Conservation (phyloP, 1,284 basidiomycete species). For the Trametes polyzona region DNA sequence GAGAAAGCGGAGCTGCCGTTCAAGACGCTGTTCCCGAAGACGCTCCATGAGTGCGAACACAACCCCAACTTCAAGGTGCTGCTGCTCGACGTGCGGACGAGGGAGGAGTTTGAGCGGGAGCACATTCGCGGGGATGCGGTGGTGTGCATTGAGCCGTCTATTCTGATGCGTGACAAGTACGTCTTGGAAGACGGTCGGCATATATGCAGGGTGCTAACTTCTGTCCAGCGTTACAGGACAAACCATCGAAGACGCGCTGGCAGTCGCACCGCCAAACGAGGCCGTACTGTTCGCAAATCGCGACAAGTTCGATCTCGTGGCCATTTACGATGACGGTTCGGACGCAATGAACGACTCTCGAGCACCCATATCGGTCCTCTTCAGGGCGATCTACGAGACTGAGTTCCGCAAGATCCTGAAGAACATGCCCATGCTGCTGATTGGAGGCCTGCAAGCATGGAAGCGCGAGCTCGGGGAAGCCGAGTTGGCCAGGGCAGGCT, state of each 20-base stretch:
- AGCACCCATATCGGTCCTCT: conserved; percentile 63
- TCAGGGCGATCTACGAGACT: conserved; percentile 72
- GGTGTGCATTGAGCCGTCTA: conserved; percentile 86
- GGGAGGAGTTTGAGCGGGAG: conserved; percentile 77
- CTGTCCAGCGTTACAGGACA: conserved; percentile 62
- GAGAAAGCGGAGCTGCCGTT: conserved; percentile 51
- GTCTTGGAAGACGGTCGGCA: conserved; percentile 31
- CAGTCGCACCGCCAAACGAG: conserved; percentile 74
- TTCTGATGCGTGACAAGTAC: conserved; percentile 72
- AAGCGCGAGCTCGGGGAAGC: conserved; percentile 62
- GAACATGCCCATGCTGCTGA: conserved; percentile 81
- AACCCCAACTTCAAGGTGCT: conserved; percentile 66
- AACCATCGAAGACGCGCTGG: conserved; percentile 78
- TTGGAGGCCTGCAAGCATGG: conserved; percentile 90
- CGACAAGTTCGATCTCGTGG: conserved; percentile 89
- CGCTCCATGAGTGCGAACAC: conserved; percentile 63
- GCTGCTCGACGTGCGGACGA: conserved; percentile 81
- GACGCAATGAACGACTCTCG: conserved; percentile 52
- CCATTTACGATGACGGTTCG: conserved; percentile 83
- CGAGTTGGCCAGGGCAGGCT: conserved; percentile 45
- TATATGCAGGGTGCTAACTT: not conserved
- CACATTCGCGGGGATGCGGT: conserved; percentile 74
- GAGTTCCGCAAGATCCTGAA: conserved; percentile 77
- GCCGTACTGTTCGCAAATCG: conserved; percentile 77
- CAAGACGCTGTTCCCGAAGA: conserved; percentile 61